Evolutionary conservation across 768 basidiomycete species (phyloP), one percentile per base, ranked within the genome.

Genomic region (Mycena epipterygia): DNA sequence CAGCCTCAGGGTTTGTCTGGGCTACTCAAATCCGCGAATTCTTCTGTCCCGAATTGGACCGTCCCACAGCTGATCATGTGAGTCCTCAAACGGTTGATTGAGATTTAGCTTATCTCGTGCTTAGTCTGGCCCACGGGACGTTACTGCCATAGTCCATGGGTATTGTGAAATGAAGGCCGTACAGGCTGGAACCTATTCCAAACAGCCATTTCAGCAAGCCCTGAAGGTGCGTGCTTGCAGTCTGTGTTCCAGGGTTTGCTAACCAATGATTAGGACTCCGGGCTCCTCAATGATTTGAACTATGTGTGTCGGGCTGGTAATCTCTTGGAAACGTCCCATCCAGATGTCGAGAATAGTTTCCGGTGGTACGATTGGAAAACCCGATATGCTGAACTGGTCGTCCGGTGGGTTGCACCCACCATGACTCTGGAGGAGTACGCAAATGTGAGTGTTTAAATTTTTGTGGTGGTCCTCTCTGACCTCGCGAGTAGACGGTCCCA

Each of bases 281-380:
- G 21, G 17, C 29, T 32, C 3, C 27, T 53, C 5, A 21, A 23
- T 5, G 5, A 5, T 9, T n/a, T 64, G 2, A 29, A 42, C 2
- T 19, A 30, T 1, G 33, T 64, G 11, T 21, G 37, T 11, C 19
- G 39, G 25, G 21, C 51, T 13, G 62, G 62, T 2, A 64, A 53
- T 17, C 37, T 64, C 1, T 29, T 64, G 1, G 62, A 64, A 19
- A 64, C 51, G 1, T 30, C 39, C 1, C 62, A 64, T 14, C 27
- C 29, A 7, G 62, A 53, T 27, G 62, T 64, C 5, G 39, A 53
- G 41, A 16, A 23, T 5, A 64, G 62, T 16, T 64, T 56, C 17
- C 39, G 63, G 3, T 56, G 29, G 41, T 11, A 56, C 30, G 14
- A 55, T 21, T 64, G 63, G 63, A 55, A 35, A 9, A 17, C 21